Base-by-base conservation (phyloP, 2,329 filamentous ascomycete species). In the Scleromitrula shiraiana region DNA sequence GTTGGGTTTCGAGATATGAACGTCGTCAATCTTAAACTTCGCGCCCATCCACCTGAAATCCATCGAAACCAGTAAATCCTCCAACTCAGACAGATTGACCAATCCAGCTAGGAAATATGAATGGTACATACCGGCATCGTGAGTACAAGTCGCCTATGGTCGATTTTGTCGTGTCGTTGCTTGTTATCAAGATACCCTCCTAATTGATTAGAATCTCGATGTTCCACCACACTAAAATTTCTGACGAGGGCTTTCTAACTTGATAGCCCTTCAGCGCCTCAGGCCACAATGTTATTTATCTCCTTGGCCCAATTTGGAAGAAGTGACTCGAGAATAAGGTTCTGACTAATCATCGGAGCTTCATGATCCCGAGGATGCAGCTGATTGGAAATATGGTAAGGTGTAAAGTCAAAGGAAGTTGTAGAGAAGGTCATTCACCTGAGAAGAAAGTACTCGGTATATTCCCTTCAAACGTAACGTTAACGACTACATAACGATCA, bases 41-140 rank as follows among this genome's bases (percentile, higher is more conserved):
- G 44, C 44, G 44, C 24, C 33, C 10, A 22, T 27, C 15, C 20
- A 27, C 15, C 36, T 26, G 12, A 1, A 10, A 14, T 37, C 10
- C 10, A 46, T 45, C 42, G 14, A 39, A 45, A 4, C 14, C 14
- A 12, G 33, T 41, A 23, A 24, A 20, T 32, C 9, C 23, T 17
- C 35, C 35, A 2, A 17, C 15, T 2, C 24, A 23, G 22, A n/a
- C 17, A 38, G 37, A 23, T 44, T 24, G 40, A 35, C 17, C 7
- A 32, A 5, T 47, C 15, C 22, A 30, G 5, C 10, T 29, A 26
- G 7, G 26, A 32, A 33, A 14, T 39, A 49, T 10, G 23, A 27
- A 50, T n/a, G 63, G 66, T 62, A 63, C 61, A 39, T 69, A 77
- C 74, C 71, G 74, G 74, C 74, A 76, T 77, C 68, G 71, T 76